phyloP scores from a whole-genome alignment of 164 flowering plant species.

The Brasenia schreberi region DNA sequence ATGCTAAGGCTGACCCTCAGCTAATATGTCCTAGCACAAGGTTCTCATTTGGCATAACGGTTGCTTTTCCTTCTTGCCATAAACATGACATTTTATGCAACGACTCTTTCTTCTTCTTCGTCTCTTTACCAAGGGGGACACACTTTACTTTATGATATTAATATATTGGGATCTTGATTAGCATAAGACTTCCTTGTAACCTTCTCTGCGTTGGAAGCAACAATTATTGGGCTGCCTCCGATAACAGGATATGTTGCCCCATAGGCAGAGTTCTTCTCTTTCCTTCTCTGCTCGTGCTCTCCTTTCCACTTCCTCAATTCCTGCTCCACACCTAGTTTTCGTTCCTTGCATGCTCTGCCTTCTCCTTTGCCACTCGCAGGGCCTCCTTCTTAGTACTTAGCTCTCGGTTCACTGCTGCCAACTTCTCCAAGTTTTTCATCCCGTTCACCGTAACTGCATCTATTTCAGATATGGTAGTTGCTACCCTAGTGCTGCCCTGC shows the following conservation, averaged over 20 bases:
- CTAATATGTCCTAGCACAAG: too few species aligned
- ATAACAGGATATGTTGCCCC: slow-evolving; percentile 12
- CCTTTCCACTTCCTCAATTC: slow-evolving; percentile 89
- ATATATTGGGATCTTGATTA: slow-evolving; percentile 16
- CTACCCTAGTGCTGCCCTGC: slow-evolving; percentile 49
- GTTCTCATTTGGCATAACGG: background rate
- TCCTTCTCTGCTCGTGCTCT: slow-evolving; percentile 62
- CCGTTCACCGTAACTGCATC: slow-evolving; percentile 71
- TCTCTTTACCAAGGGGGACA: slow-evolving; percentile 22
- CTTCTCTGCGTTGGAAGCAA: slow-evolving; percentile 16
- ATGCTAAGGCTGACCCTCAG: too few species aligned
- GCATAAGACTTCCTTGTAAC: background rate
- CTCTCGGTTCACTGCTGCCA: slow-evolving; percentile 49
- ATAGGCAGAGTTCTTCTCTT: slow-evolving; percentile 34
- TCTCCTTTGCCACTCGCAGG: slow-evolving; percentile 40
- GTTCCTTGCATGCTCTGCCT: slow-evolving; percentile 79
- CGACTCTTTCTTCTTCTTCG: slow-evolving; percentile 63
- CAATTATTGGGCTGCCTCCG: slow-evolving; percentile 27
- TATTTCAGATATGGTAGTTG: slow-evolving; percentile 49
- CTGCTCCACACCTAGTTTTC: slow-evolving; percentile 76
- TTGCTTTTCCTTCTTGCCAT: slow-evolving; percentile 26
- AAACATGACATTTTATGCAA: slow-evolving; percentile 83
- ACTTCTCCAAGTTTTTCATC: slow-evolving; percentile 34
- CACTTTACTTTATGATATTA: slow-evolving; percentile 9
- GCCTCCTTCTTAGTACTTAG: slow-evolving; percentile 35